Conservation (phyloP, 306 rosid species). For the Astragalus glycyphyllos region DNA sequence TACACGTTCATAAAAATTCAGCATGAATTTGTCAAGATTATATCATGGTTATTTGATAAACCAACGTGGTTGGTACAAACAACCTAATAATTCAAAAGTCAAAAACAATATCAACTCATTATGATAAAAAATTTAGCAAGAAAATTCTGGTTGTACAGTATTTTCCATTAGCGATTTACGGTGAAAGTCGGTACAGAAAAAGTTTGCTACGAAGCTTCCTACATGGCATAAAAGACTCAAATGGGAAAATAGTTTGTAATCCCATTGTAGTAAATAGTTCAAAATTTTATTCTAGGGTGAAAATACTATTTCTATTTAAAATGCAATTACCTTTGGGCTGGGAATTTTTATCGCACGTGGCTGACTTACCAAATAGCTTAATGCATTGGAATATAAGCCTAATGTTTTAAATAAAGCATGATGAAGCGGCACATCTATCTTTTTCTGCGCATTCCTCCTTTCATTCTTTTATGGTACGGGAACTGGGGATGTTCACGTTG, state of each 20-base stretch:
- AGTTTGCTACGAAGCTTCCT: not conserved
- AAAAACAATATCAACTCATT: not conserved
- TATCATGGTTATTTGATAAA: not conserved
- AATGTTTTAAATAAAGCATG: slow-evolving; percentile 15
- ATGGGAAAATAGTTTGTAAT: slow-evolving; percentile 10
- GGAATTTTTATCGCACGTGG: slow-evolving; percentile 6
- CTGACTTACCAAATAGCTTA: slow-evolving; percentile 14
- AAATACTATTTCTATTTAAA: not conserved
- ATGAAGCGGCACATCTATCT: not conserved
- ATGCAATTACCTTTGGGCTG: slow-evolving; percentile 24
- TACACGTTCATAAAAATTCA: slow-evolving; percentile 4
- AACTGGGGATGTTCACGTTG: not conserved
- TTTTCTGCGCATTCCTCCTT: slow-evolving; percentile 5
- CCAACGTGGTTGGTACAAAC: not conserved
- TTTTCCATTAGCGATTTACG: slow-evolving; percentile 7
- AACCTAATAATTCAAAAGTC: not conserved
- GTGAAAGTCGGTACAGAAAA: not conserved
- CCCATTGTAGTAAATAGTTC: slow-evolving; percentile 4
- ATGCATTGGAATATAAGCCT: not conserved
- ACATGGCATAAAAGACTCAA: not conserved
- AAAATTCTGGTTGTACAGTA: not conserved
- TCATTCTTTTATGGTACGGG: not conserved
- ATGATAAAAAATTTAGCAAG: not conserved
- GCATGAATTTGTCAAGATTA: slow-evolving; percentile 7
- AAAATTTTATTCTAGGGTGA: not conserved